Conservation (phyloP, 1,284 basidiomycete species). For the Ustilago nuda region DNA sequence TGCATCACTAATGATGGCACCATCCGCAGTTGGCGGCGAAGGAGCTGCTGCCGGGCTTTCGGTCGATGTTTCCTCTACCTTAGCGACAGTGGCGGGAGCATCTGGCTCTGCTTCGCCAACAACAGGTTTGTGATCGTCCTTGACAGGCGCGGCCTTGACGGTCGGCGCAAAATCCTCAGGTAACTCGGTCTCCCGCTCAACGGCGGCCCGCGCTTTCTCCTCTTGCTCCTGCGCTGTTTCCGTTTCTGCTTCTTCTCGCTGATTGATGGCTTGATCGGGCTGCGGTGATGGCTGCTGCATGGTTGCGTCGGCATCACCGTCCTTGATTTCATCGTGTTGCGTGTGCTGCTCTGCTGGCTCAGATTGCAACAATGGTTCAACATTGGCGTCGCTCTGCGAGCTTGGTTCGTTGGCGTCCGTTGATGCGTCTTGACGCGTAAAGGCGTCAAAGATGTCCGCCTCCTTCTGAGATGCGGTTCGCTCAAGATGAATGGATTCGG, state of each 20-base stretch:
- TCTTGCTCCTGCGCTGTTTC: not conserved
- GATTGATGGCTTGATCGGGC: not conserved
- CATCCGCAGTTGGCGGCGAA: not conserved
- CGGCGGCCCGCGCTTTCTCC: not conserved
- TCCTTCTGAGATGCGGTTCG: slow-evolving; percentile 13
- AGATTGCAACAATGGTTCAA: not conserved
- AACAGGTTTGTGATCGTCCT: not conserved
- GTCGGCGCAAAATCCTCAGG: not conserved
- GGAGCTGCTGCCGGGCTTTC: not conserved
- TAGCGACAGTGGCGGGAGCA: not conserved
- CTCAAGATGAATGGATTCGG: not conserved
- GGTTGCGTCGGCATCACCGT: not conserved
- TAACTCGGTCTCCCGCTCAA: not conserved
- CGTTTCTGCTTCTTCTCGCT: not conserved
- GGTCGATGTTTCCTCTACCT: not conserved
- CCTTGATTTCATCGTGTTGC: not conserved
- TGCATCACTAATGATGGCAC: not conserved
- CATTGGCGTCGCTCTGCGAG: slow-evolving; percentile 3
- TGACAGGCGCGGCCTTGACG: not conserved
- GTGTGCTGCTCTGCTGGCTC: not conserved
- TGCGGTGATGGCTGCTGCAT: not conserved
- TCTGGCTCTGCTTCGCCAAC: not conserved
- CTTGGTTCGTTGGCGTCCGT: slow-evolving; percentile 2
- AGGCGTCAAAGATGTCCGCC: slow-evolving; percentile 33
- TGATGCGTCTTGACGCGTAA: slow-evolving; percentile 27